These are phyloP conservation scores for Arbutus unedo DNA, from an alignment of 148 eudicot genomes.

Conservation along the genomic window DNA sequence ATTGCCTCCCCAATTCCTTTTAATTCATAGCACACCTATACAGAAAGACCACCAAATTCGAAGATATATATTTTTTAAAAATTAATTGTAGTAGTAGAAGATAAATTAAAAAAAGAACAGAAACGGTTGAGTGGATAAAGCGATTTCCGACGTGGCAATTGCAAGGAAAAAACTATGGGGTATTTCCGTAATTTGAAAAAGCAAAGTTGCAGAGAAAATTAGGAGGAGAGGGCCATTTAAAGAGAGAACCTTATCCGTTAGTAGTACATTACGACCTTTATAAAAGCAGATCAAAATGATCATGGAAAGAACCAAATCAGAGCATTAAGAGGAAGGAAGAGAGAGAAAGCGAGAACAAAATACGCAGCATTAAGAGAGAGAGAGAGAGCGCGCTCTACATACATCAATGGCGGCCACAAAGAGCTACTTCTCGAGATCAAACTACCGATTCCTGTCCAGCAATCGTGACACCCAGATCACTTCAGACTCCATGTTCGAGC, in stretches of 20 bases:
- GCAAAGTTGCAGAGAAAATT: background rate
- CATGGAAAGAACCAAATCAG: background rate
- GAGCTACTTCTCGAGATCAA: slow-evolving; percentile 34
- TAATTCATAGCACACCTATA: no score
- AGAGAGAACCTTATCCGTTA: slow-evolving; percentile 28
- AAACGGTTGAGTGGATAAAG: background rate
- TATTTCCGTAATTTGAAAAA: background rate
- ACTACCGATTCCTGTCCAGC: slow-evolving; percentile 36
- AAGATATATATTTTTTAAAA: no score
- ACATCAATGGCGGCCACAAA: slow-evolving; percentile 41
- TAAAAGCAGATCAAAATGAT: slow-evolving; percentile 20
- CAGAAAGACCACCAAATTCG: no score
- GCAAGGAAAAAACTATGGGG: background rate
- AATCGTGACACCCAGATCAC: slow-evolving; percentile 13
- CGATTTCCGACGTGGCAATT: background rate
- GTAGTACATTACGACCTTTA: slow-evolving; percentile 18
- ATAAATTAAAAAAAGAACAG: no score
- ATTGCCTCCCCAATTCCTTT: no score
- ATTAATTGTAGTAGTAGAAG: no score
- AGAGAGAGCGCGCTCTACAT: background rate
- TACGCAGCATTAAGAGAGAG: background rate
- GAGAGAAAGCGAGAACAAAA: background rate
- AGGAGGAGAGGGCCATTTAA: background rate
- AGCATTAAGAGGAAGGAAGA: background rate
- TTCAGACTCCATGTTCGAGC: slow-evolving; percentile 31